Evolutionary conservation across 768 basidiomycete species (phyloP), one percentile per base, ranked within the genome.

Genomic region (Exsudoporus frostii): DNA sequence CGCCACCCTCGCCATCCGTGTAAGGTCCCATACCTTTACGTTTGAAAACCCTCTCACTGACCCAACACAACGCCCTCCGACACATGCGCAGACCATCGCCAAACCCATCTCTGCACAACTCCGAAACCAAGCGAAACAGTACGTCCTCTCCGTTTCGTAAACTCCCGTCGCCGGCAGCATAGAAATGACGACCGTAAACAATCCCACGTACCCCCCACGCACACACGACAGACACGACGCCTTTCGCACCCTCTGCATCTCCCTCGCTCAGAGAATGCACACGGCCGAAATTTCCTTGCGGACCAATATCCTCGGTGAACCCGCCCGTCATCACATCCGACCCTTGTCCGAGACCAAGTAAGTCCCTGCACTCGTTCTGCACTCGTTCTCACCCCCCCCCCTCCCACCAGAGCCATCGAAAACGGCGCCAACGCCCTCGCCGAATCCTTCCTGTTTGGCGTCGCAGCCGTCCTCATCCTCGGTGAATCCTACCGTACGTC

Each of bases 341-440:
- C 90, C 91, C 6, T 75, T 93, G 19, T 90, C 88, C 1, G 90
- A 92, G 66, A 76, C 82, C 25, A 79, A 79, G 87, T 90, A 25
- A 48, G 81, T 65, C 11, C 19, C 1, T 13, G 7, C 30, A n/a
- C 8, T 4, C 19, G 4, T 7, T 25, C 9, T 3, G 33, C 15
- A 33, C 15, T 20, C 20, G 5, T 5, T 43, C 25, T 17, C 40
- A 7, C 40, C 5, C 22, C 11, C 9, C 9, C 5, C 14, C 0
- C 13, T 0, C 22, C 9, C 7, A 3, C 13, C 57, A 90, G 89
- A 53, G 91, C 91, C 0, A 88, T 93, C 53, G 89, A 92, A 54
- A 91, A 87, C 60, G 91, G 91, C 20, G 88, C 91, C 15, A 93
- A 92, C 58, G 76, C 85, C 6, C 75, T 93, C 5, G 91, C 91